Conservation (phyloP, 2,329 filamentous ascomycete species). For the Chalaropsis ovoidea region DNA sequence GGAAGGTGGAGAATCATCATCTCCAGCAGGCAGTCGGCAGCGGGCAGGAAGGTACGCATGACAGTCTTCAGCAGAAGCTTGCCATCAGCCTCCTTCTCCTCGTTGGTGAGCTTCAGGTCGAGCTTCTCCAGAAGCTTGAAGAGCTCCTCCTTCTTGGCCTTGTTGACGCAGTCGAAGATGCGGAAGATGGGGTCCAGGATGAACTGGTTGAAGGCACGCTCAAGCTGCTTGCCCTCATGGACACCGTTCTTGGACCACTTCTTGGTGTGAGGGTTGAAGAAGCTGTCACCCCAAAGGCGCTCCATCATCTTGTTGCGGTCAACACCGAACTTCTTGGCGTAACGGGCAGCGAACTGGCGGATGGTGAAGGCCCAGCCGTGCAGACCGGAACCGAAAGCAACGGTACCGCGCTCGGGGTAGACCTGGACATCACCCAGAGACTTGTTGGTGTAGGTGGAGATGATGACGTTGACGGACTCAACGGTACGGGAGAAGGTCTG, state of each 20-base stretch:
- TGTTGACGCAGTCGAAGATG: slow-evolving; percentile 93
- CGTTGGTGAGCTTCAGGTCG: slow-evolving; percentile 74
- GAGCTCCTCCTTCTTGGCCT: slow-evolving; percentile 96
- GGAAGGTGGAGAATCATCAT: slow-evolving; percentile 99
- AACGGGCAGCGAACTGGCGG: slow-evolving; percentile 89
- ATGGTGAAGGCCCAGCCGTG: slow-evolving; percentile 99
- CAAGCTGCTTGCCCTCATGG: slow-evolving; percentile 76
- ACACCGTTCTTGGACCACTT: slow-evolving; percentile 92
- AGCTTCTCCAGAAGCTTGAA: slow-evolving; percentile 79
- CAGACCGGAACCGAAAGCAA: slow-evolving; percentile 98
- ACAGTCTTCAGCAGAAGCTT: slow-evolving; percentile 96
- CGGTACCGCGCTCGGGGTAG: slow-evolving; percentile 93
- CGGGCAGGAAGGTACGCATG: slow-evolving; percentile 98
- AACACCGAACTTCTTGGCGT: slow-evolving; percentile 99
- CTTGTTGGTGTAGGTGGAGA: slow-evolving; percentile 98
- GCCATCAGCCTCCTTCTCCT: slow-evolving; percentile 90
- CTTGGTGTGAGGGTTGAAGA: slow-evolving; percentile 99
- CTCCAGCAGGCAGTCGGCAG: slow-evolving; percentile 94
- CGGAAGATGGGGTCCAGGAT: slow-evolving; percentile 99
- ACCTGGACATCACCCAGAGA: slow-evolving; percentile 94
- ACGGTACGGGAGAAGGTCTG: slow-evolving; percentile 99
- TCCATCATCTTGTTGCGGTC: slow-evolving; percentile 99
- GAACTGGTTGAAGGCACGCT: slow-evolving; percentile 99
- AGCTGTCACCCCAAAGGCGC: slow-evolving; percentile 99
- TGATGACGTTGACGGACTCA: slow-evolving; percentile 99